Conservation (phyloP, 2,329 filamentous ascomycete species). For the Orbilia brochopaga region DNA sequence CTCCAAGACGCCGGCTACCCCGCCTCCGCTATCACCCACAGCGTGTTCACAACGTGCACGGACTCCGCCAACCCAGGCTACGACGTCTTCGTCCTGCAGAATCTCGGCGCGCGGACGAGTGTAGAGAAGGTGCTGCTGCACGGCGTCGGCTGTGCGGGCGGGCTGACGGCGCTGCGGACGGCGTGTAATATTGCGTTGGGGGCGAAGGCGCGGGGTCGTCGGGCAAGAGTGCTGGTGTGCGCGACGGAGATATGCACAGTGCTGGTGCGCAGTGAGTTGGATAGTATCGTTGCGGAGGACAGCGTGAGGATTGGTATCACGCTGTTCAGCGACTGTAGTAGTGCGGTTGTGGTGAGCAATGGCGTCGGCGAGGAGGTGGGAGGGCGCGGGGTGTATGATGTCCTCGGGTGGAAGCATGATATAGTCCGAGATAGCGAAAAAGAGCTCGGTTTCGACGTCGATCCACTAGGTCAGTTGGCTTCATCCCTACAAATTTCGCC, state of each 20-base stretch:
- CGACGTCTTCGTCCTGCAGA: constrained; percentile 69
- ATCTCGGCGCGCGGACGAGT: constrained; percentile 65
- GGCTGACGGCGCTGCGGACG: constrained; percentile 68
- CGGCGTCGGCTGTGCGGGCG: constrained; percentile 71
- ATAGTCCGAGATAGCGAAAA: constrained; percentile 68
- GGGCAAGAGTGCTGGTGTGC: constrained; percentile 70
- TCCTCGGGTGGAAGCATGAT: constrained; percentile 71
- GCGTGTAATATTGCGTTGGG: constrained; percentile 72
- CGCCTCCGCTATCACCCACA: constrained; percentile 67
- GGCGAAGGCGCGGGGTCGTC: constrained; percentile 65
- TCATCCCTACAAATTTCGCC: constrained; percentile 6
- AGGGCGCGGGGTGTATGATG: constrained; percentile 62
- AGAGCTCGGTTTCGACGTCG: constrained; percentile 70
- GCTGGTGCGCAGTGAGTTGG: constrained; percentile 69
- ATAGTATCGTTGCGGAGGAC: constrained; percentile 67
- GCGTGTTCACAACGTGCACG: constrained; percentile 72
- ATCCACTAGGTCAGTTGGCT: constrained; percentile 64
- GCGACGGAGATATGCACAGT: constrained; percentile 69
- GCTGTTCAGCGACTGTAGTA: constrained; percentile 74
- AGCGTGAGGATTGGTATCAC: constrained; percentile 70
- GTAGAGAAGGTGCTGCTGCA: constrained; percentile 71
- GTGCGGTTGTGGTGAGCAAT: constrained; percentile 70
- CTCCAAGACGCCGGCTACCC: constrained; percentile 64
- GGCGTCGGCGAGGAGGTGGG: constrained; percentile 61
- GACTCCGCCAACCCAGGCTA: constrained; percentile 73